A percentile compares a stretch with the other conserved stretches of the same genome.
Evolutionary conservation across 2,329 filamentous ascomycete genomes (phyloP).

Genomic region (Calonectria honghensis): DNA sequence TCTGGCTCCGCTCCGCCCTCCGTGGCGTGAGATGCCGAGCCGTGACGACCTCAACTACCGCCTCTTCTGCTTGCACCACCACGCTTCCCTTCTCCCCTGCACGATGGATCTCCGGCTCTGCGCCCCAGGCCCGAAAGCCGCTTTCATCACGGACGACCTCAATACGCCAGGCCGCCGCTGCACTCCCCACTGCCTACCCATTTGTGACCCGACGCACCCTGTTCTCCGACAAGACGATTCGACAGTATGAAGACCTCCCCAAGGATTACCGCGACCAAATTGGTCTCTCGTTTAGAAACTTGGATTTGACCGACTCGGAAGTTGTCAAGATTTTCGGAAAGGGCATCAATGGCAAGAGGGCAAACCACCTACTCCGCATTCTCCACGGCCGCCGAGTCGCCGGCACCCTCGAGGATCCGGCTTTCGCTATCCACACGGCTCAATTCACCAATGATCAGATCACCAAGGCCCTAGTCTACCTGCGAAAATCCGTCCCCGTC

Average conservation of each 20-base stretch:
- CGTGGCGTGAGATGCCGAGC: constrained; percentile 51
- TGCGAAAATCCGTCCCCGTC: constrained; percentile 73
- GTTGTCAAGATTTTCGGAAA: constrained; percentile 70
- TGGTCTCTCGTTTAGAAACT: constrained; percentile 72
- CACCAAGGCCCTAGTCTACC: constrained; percentile 70
- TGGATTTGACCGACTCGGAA: constrained; percentile 70
- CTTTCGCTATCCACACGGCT: constrained; percentile 68
- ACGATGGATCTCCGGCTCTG: constrained; percentile 51
- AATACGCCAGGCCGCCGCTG: constrained; percentile 37
- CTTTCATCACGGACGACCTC: constrained; percentile 34
- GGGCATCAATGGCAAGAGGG: constrained; percentile 64
- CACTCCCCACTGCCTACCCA: constrained; percentile 41
- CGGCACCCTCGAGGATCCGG: constrained; percentile 77
- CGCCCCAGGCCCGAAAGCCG: constrained; percentile 33
- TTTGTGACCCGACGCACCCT: constrained; percentile 57
- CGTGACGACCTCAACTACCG: constrained; percentile 8
- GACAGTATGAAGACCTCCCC: constrained; percentile 76
- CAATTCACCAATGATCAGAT: constrained; percentile 65
- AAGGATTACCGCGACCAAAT: constrained; percentile 72
- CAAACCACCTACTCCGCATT: constrained; percentile 74
- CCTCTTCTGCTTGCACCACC: constrained; percentile 31
- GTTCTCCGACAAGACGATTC: constrained; percentile 64
- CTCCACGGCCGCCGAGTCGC: constrained; percentile 79
- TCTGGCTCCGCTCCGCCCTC: constrained; percentile 56
- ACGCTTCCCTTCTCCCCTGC: constrained; percentile 48